Percentiles rank a stretch among this genome's conserved stretches.
These are phyloP conservation scores for Hyphopichia homilentoma DNA, from an alignment of 805 yeast genomes.

Conservation along the genomic window DNA sequence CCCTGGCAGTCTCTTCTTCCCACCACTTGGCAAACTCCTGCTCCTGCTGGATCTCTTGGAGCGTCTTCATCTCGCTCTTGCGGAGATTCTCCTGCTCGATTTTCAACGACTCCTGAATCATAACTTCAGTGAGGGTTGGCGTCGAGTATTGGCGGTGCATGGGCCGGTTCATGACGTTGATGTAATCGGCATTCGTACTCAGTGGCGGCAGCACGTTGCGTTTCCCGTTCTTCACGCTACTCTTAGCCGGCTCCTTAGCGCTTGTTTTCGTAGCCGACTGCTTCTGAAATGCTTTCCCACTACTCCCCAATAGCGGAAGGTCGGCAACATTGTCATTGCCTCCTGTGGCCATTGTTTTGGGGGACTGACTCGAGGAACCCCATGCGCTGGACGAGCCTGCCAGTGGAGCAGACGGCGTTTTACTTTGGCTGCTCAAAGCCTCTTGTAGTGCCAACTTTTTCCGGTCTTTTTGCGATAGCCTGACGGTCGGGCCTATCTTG, in stretches of 20 bases:
- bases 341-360: neutral
- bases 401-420: constrained; percentile 1
- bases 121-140: constrained; percentile 42
- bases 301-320: constrained; percentile 18
- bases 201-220: neutral
- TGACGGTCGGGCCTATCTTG: constrained; percentile 33
- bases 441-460: constrained; percentile 31
- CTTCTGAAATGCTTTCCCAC: constrained; percentile 1
- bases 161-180: constrained; percentile 1
- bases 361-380: neutral
- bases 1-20: constrained; percentile 69
- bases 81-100: constrained; percentile 25
- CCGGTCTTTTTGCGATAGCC: constrained; percentile 60
- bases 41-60: constrained; percentile 74
- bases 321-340: constrained; percentile 4
- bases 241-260: neutral
- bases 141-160: constrained; percentile 5
- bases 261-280: neutral
- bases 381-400: neutral
- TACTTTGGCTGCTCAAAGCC: neutral
- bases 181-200: constrained; percentile 1
- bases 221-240: neutral
- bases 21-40: constrained; percentile 88
- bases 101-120: constrained; percentile 44
- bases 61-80: constrained; percentile 35